A percentile compares a stretch with the other conserved stretches of the same genome.
phyloP scores from a whole-genome alignment of 768 basidiomycete genomes.

The Amanita molliuscula region DNA sequence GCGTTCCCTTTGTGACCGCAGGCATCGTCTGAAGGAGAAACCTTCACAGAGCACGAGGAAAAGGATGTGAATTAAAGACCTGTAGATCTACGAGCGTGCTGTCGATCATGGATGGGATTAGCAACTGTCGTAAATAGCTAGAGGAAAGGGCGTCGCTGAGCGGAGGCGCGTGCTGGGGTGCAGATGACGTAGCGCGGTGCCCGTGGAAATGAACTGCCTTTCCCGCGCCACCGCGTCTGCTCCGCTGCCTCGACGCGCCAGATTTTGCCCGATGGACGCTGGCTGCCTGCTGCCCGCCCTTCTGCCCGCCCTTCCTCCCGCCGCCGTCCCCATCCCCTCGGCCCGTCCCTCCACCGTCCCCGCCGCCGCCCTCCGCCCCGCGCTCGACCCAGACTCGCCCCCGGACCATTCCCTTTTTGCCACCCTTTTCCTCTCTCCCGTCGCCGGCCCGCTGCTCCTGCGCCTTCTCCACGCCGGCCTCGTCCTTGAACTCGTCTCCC shows the following conservation, averaged over 20 bases:
- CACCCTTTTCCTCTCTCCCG: slow-evolving; percentile 41
- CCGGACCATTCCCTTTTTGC: slow-evolving; percentile 68
- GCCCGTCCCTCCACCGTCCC: slow-evolving; percentile 39
- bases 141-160: background rate
- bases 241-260: background rate
- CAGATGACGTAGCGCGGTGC: background rate
- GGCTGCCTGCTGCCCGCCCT: slow-evolving; percentile 43
- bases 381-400: slow-evolving; percentile 34
- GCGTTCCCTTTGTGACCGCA: slow-evolving; percentile 2
- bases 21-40: background rate
- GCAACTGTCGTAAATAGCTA: slow-evolving; percentile 4
- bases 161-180: background rate
- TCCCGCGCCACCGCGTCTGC: background rate
- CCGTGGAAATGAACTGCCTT: slow-evolving; percentile 7
- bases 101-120: slow-evolving; percentile 1
- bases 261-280: slow-evolving; percentile 3
- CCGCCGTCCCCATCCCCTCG: slow-evolving; percentile 47
- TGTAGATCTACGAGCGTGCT: background rate
- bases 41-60: slow-evolving; percentile 1
- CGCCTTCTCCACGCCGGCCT: slow-evolving; percentile 67
- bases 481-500: slow-evolving; percentile 69
- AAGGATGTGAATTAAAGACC: background rate
- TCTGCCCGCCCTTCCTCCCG: slow-evolving; percentile 53
- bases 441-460: slow-evolving; percentile 57
- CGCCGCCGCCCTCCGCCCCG: slow-evolving; percentile 24